Evolutionary conservation across 495 filamentous ascomycete genomes (phyloP), one percentile per base, ranked within the genome.

Genomic region (Copromyces sp.): DNA sequence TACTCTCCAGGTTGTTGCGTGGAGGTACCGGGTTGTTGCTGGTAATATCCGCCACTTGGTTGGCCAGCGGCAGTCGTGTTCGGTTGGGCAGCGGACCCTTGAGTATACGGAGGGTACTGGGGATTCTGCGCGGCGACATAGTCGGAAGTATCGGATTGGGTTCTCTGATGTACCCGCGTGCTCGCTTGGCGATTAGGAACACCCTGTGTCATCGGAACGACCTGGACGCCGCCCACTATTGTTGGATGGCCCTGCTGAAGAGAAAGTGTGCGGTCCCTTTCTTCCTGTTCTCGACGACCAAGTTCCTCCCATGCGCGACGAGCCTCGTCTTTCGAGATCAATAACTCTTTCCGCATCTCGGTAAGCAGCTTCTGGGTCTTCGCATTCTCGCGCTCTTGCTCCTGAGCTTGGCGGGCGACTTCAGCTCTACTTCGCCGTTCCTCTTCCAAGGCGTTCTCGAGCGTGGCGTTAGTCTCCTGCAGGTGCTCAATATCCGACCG

Each of bases 251-350:
- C 96, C 65, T 93, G 90, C 78, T 94, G 89, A 17, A 99, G 86
- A 40, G 91, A 92, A 71, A 88, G 86, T 9, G 92, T 96, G n/a
- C 93, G 81, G 71, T 98, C 95, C n/a, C 96, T 88, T 80, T 98
- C 95, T 80, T 97, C 94, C 76, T 97, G 94, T 80, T 98, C 96
- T 68, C 94, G 89, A 61, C 95, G 88, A 24, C 95, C 95, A 3
- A 99, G 88, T 78, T 99, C 95, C 78, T 99, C 95, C 95, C 95
- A 99, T 2, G 95, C 95, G 70, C 95, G 88, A 39, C 96, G 89
- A 38, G 96, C 95, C 82, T 99, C 95, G 73, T 98, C 95, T 77
- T 97, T 97, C 44, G 93, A 95, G 69, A 99, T 99, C 72, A 92
- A 88, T 39, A 99, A 84, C 80, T 99, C 95, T 59, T 95, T 90